A percentile compares a stretch with the other conserved stretches of the same genome.
Evolutionary conservation across 495 filamentous ascomycete genomes (phyloP).

Genomic region (Lophiotrema nucula): DNA sequence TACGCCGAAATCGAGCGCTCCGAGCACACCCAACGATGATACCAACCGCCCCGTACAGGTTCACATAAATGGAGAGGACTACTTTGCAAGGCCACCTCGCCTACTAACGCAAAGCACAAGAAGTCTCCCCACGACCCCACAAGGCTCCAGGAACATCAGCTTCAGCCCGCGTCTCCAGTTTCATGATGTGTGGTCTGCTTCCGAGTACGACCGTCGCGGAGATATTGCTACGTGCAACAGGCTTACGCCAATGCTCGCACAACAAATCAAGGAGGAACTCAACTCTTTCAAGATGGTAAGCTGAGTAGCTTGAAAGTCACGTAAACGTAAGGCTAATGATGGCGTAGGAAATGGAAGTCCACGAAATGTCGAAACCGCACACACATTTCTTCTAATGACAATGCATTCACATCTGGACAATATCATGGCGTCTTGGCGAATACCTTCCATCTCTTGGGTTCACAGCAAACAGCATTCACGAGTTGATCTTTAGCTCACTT

Average conservation of each 20-base stretch:
- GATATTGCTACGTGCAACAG: constrained; percentile 98
- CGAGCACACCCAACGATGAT: constrained; percentile 79
- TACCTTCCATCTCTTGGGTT: constrained; percentile 21
- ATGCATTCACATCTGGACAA: constrained; percentile 29
- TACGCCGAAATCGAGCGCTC: constrained; percentile 78
- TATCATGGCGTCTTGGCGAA: constrained; percentile 37
- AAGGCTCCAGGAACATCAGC: constrained; percentile 67
- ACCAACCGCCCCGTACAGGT: constrained; percentile 35
- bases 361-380: constrained; percentile 97
- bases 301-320: no score
- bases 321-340: constrained; percentile 17
- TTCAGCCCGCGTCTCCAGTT: constrained; percentile 95
- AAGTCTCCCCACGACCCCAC: constrained; percentile 76
- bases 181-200: constrained; percentile 91
- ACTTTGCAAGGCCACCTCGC: constrained; percentile 75
- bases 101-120: constrained; percentile 62
- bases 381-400: constrained; percentile 90
- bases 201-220: constrained; percentile 93
- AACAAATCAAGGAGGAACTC: constrained; percentile 99
- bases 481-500: constrained; percentile 27
- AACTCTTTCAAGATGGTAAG: constrained; percentile 99
- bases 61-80: constrained; percentile 52
- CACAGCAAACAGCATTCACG: constrained; percentile 32
- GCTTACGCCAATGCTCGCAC: constrained; percentile 91
- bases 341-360: constrained; percentile 97